Evolutionary conservation across 163 green algal genomes (phyloP).

Genomic region (Volvox carteri): DNA sequence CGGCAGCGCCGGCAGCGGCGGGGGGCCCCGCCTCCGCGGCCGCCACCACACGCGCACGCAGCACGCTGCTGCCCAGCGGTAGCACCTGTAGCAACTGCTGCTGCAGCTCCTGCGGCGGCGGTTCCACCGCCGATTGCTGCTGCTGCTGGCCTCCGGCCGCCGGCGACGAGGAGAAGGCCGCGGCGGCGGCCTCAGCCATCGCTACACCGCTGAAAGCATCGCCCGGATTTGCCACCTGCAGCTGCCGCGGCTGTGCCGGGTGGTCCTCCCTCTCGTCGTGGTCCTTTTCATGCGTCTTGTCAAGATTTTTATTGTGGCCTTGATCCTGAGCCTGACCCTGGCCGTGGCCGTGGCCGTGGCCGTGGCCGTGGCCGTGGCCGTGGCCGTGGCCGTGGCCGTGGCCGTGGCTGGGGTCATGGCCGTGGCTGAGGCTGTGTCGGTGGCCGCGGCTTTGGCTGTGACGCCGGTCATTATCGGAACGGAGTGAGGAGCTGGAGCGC

Average conservation of each 20-base stretch:
- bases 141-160: not conserved
- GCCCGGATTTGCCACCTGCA: slow-evolving; percentile 1
- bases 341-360: no score
- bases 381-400: no score
- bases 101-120: not conserved
- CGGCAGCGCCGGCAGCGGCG: no score
- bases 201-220: slow-evolving; percentile 38
- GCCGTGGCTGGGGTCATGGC: no score
- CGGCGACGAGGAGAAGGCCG: not conserved
- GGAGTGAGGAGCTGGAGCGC: not conserved
- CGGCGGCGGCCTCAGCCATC: not conserved
- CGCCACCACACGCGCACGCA: not conserved
- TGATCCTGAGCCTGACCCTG: not conserved
- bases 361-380: no score
- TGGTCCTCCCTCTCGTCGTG: no score
- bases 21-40: not conserved
- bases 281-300: no score
- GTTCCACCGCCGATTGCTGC: not conserved
- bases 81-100: slow-evolving; percentile 6
- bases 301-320: no score
- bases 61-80: not conserved
- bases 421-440: no score
- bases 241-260: not conserved
- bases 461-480: no score
- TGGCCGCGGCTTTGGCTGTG: no score